These are phyloP conservation scores for Fusarium kyushuense DNA, from an alignment of 2,329 filamentous ascomycete species.

Conservation along the genomic window DNA sequence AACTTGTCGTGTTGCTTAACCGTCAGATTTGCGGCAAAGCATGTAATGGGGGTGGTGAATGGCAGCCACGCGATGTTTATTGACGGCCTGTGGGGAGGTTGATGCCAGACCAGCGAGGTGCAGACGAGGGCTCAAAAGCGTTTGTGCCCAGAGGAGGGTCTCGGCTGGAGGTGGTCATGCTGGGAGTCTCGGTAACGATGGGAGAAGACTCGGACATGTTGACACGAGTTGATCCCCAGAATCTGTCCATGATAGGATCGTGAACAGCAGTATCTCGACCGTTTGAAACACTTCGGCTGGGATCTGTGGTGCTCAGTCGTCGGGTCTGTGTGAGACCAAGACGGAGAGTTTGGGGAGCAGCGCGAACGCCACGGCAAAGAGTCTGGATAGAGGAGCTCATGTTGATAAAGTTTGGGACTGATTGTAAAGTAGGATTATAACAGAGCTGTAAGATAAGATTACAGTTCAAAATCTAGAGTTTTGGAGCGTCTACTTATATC, in stretches of 20 bases:
- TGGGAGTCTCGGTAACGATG: conserved; percentile 4
- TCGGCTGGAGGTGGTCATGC: conserved; percentile 20
- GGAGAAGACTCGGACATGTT: conserved; percentile 18
- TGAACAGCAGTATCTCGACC: conserved; percentile 33
- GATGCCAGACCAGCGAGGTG: conserved; percentile 42
- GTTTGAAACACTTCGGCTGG: conserved; percentile 21
- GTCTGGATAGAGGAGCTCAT: conserved; percentile 44
- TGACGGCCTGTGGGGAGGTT: conserved; percentile 19
- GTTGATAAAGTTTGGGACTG: background rate
- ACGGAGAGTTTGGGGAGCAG: conserved; percentile 23
- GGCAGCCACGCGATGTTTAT: background rate
- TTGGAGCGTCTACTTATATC: conserved; percentile 24
- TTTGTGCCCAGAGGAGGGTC: conserved; percentile 42
- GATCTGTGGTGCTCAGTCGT: conserved; percentile 34
- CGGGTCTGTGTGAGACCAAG: conserved; percentile 31
- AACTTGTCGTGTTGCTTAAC: background rate
- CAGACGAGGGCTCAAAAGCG: conserved; percentile 37
- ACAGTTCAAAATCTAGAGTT: background rate
- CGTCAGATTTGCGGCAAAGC: background rate
- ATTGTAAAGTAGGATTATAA: too few species aligned
- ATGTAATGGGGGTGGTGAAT: background rate
- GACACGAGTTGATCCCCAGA: conserved; percentile 27
- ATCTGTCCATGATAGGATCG: conserved; percentile 44
- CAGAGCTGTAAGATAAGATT: background rate
- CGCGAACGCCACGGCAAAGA: conserved; percentile 33